Conservation (phyloP, 352 stramenopile species). For the Phytophthora fragariaefolia region DNA sequence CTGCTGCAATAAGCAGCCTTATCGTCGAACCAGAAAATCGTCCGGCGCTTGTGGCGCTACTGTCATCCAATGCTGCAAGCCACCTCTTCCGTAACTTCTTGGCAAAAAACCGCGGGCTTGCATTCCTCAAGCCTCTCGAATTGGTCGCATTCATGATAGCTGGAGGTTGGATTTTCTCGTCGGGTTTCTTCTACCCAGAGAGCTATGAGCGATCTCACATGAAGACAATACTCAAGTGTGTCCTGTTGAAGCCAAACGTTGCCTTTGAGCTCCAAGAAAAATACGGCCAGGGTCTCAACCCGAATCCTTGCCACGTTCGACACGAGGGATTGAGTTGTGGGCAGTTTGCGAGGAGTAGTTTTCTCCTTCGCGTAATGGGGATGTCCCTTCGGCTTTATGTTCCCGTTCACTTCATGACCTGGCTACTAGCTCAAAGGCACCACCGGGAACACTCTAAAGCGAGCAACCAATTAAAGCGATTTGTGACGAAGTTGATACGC, state of each 20-base stretch:
- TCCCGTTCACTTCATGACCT: constrained; percentile 16
- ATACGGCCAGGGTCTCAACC: constrained; percentile 14
- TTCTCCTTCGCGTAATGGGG: constrained; percentile 15
- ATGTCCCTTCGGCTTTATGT: constrained; percentile 15
- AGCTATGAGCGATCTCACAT: constrained; percentile 26
- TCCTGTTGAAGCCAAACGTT: constrained; percentile 9
- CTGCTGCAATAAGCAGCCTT: constrained; percentile 7
- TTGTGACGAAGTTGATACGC: constrained; percentile 9
- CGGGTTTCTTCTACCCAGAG: constrained; percentile 20
- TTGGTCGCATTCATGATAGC: constrained; percentile 20
- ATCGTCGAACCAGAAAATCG: constrained; percentile 9
- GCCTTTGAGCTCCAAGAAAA: constrained; percentile 14
- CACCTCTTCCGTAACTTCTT: constrained; percentile 13
- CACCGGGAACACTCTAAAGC: constrained; percentile 9
- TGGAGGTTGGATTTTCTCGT: constrained; percentile 22
- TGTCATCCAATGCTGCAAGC: constrained; percentile 14
- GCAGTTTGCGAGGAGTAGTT: constrained; percentile 8
- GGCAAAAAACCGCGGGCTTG: constrained; percentile 3
- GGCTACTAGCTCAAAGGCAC: constrained; percentile 13
- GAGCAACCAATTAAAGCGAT: constrained; percentile 8
- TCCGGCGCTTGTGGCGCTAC: constrained; percentile 10
- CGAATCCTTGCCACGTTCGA: constrained; percentile 16
- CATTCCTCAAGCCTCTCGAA: constrained; percentile 12
- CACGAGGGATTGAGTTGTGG: constrained; percentile 9
- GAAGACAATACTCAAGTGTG: constrained; percentile 19